Percentiles rank a stretch among this genome's conserved stretches.
phyloP scores from a whole-genome alignment of 371 early-diverging fungal genomes.

The Mortierella sp. region DNA sequence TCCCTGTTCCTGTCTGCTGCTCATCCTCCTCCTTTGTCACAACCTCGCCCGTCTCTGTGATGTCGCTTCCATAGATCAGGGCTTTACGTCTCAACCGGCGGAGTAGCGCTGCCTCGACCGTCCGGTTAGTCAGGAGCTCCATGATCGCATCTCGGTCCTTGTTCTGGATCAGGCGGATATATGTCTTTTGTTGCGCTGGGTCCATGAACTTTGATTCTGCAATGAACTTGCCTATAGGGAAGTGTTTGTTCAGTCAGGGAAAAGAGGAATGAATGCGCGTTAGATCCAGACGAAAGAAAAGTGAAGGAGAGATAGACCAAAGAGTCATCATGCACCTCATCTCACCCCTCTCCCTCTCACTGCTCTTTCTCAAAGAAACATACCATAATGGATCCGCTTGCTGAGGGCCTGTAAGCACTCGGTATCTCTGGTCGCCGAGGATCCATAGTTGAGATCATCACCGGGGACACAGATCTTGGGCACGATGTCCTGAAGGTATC shows the following conservation, averaged over 20 bases:
- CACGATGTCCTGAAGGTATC: conserved; percentile 82
- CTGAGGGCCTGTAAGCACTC: conserved; percentile 94
- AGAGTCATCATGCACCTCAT: neutral
- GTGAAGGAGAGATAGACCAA: neutral
- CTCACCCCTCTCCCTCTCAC: neutral
- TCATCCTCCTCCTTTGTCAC: neutral
- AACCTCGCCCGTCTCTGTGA: conserved; percentile 51
- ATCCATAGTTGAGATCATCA: conserved; percentile 94
- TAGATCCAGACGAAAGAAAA: conserved; percentile 3
- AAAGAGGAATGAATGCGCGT: neutral
- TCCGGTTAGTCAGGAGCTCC: conserved; percentile 86
- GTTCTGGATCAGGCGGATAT: conserved; percentile 84
- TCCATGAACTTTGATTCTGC: conserved; percentile 96
- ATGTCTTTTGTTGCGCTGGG: conserved; percentile 77
- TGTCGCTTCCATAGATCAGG: conserved; percentile 91
- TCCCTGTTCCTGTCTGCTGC: conserved; percentile 23
- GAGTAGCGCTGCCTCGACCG: conserved; percentile 87
- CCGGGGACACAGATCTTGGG: conserved; percentile 71
- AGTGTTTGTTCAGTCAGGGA: neutral
- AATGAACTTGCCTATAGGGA: conserved; percentile 86
- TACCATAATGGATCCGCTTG: conserved; percentile 95
- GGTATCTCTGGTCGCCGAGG: conserved; percentile 92
- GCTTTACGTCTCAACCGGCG: conserved; percentile 90
- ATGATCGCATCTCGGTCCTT: conserved; percentile 84
- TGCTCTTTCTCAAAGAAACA: neutral